Evolutionary conservation across 768 basidiomycete genomes (phyloP).

Genomic region (Termitomyces sp.): DNA sequence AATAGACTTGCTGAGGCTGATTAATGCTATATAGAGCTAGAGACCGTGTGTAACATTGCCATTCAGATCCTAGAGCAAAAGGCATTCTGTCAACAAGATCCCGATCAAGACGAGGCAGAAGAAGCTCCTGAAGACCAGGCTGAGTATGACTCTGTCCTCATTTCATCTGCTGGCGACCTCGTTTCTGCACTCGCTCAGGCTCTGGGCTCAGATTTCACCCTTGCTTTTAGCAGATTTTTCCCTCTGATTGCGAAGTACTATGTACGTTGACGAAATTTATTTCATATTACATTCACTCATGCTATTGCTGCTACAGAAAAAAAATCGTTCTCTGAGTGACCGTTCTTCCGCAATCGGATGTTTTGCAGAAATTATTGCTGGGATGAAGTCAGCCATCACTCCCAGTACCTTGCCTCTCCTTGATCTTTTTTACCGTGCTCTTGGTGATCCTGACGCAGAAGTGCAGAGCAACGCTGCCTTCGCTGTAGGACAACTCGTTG

Average conservation of each 20-base stretch:
- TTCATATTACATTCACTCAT: not conserved
- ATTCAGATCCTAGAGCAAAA: slow-evolving; percentile 88
- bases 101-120: slow-evolving; percentile 84
- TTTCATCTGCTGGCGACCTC: slow-evolving; percentile 91
- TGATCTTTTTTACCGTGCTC: slow-evolving; percentile 78
- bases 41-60: slow-evolving; percentile 75
- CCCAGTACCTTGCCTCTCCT: slow-evolving; percentile 77
- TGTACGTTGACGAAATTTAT: slow-evolving; percentile 39
- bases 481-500: slow-evolving; percentile 86
- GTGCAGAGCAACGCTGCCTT: slow-evolving; percentile 97
- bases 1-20: slow-evolving; percentile 6
- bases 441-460: slow-evolving; percentile 83
- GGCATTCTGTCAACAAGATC: slow-evolving; percentile 94
- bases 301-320: slow-evolving; percentile 47
- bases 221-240: slow-evolving; percentile 81
- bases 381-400: slow-evolving; percentile 83
- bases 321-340: slow-evolving; percentile 83
- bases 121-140: slow-evolving; percentile 87
- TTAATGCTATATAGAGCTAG: slow-evolving; percentile 44
- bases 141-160: slow-evolving; percentile 94
- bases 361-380: slow-evolving; percentile 91
- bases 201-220: slow-evolving; percentile 79
- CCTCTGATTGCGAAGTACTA: slow-evolving; percentile 90
- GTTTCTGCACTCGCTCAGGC: slow-evolving; percentile 84
- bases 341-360: slow-evolving; percentile 91